Conservation (phyloP, 202 grass and related monocot species). For the Setaria italica region DNA sequence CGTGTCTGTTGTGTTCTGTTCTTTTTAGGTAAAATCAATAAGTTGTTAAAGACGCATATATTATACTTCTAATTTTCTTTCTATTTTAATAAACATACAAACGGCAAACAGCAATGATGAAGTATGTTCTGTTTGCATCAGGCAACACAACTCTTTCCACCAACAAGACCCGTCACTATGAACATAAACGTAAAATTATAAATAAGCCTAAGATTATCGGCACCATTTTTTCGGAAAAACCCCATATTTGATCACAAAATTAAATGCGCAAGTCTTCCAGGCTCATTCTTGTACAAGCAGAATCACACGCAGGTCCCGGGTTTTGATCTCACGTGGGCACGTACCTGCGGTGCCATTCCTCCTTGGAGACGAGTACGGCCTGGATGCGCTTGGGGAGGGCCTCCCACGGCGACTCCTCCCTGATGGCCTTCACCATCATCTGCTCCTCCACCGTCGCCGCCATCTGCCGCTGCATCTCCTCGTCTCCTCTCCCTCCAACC, state of each 20-base stretch:
- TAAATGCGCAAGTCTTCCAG: neutral
- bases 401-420: constrained; percentile 86
- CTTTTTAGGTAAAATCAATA: neutral
- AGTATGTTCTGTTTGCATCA: neutral
- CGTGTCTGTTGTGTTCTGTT: neutral
- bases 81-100: neutral
- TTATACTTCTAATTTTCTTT: neutral
- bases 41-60: neutral
- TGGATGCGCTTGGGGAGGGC: constrained; percentile 82
- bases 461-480: constrained; percentile 66
- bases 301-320: neutral
- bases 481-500: neutral
- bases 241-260: neutral
- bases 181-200: neutral
- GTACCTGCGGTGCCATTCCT: constrained; percentile 87
- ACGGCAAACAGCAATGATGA: neutral
- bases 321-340: neutral
- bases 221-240: neutral
- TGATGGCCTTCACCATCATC: constrained; percentile 88
- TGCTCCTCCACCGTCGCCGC: constrained; percentile 83
- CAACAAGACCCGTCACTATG: too few relatives aligned
- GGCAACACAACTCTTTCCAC: neutral
- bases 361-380: constrained; percentile 61
- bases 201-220: neutral
- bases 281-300: neutral